Evolutionary conservation across 148 eudicot species (phyloP), one percentile per base, ranked within the genome.

Genomic region (Salicornia ramosissima): DNA sequence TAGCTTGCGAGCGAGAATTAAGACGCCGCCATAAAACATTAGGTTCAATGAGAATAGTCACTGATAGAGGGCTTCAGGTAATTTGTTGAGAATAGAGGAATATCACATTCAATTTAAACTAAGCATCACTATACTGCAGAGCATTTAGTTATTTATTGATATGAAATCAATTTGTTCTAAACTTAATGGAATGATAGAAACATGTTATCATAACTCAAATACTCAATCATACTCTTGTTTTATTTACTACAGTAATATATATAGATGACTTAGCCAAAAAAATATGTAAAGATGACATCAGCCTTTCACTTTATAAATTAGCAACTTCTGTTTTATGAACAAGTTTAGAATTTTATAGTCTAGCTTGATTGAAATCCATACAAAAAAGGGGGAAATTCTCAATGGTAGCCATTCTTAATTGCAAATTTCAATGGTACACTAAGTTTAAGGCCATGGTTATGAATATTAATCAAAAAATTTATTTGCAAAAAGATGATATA

Each of bases 31-130:
- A 87, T 79, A 94, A 91, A 77, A 64, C 87, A 67, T 81, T 89
- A 31, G 96, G 97, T 71, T 47, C 77, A n/a, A 67, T 94, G 75
- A 86, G 83, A 81, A 87, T 94, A 68, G 96, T 91, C 46, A 75
- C 86, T 62, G 96, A 89, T 74, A 80, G 99, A 91, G 93, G 96
- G 63, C 87, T 94, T 50, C 83, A 89, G 99, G 99, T 87, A 81
- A 81, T 46, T n/a, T 31, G 29, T 64, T n/a, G 40, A 52, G 50
- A 51, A 29, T 39, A 21, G 28, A 22, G 21, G 36, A 0, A 1
- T 63, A 13, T 1, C 22, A 22, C 10, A 10, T 39, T 36, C 12
- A 39, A 15, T 40, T 36, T 53, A 39, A 39, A 67, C 51, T 21
- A 64, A 54, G 64, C 60, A 50, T 34, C 10, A 53, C 42, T 18